Conservation (phyloP, 441 rosid species). For the Cnidoscolus chayamansa region DNA sequence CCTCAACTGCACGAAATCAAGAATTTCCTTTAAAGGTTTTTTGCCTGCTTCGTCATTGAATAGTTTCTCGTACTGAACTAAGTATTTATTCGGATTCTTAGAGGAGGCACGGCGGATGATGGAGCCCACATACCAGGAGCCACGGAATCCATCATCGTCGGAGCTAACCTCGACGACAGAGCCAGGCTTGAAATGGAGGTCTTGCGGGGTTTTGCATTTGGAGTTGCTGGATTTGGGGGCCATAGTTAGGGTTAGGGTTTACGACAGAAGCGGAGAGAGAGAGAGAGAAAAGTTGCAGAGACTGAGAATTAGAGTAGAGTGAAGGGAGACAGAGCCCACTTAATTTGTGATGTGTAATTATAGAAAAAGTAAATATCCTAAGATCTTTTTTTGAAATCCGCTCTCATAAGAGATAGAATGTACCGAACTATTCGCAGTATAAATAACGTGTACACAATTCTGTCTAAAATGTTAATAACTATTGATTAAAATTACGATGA, state of each 20-base stretch:
- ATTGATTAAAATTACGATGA: too few relatives aligned
- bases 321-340: background rate
- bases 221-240: constrained; percentile 29
- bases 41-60: constrained; percentile 48
- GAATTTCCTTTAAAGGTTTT: constrained; percentile 42
- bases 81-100: constrained; percentile 32
- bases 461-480: too few relatives aligned
- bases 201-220: constrained; percentile 13
- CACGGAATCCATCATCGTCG: constrained; percentile 61
- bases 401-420: too few relatives aligned
- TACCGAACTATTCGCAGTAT: too few relatives aligned
- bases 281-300: background rate
- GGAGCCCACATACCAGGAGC: constrained; percentile 62
- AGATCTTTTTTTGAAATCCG: too few relatives aligned
- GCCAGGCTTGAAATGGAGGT: constrained; percentile 39
- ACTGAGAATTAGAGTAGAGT: background rate
- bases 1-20: constrained; percentile 47
- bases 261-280: background rate
- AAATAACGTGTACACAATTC: too few relatives aligned
- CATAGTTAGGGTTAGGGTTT: constrained; percentile 27
- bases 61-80: constrained; percentile 49
- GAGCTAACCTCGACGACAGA: constrained; percentile 61
- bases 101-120: constrained; percentile 35
- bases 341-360: too few relatives aligned
- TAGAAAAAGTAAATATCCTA: too few relatives aligned